Conservation (phyloP, 768 basidiomycete genomes). For the Psilocybe tampanensis region DNA sequence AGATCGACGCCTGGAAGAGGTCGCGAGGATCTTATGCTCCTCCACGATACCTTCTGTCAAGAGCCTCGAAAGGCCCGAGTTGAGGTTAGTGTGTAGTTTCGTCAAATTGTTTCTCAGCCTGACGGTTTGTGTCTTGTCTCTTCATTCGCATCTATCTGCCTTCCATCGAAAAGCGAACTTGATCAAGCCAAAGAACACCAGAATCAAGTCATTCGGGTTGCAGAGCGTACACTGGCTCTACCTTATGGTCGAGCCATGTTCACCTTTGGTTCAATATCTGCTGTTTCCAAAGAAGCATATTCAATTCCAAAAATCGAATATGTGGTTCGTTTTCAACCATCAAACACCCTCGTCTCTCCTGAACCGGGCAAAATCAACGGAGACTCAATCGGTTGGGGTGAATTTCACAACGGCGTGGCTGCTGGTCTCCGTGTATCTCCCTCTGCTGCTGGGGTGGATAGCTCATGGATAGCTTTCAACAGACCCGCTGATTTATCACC, state of each 20-base stretch:
- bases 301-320: constrained; percentile 80
- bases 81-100: constrained; percentile 39
- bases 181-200: constrained; percentile 89
- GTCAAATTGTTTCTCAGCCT: not conserved
- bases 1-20: constrained; percentile 89
- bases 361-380: constrained; percentile 72
- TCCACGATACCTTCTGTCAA: constrained; percentile 67
- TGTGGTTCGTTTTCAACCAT: constrained; percentile 71
- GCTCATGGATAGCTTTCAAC: constrained; percentile 96
- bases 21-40: constrained; percentile 87
- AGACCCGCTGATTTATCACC: constrained; percentile 88
- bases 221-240: constrained; percentile 87
- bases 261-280: constrained; percentile 81
- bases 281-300: constrained; percentile 78
- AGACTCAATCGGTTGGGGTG: constrained; percentile 88
- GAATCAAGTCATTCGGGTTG: constrained; percentile 74
- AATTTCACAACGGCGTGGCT: constrained; percentile 97
- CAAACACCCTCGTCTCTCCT: constrained; percentile 62
- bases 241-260: constrained; percentile 92
- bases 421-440: constrained; percentile 86
- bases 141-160: too few relatives aligned
- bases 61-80: constrained; percentile 66
- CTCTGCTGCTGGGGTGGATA: constrained; percentile 75
- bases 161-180: constrained; percentile 63
- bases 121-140: not conserved